Percentiles rank a stretch among this genome's conserved stretches.
These are phyloP conservation scores for Juncus inflexus DNA, from an alignment of 176 grass and related monocot genomes.

Conservation along the genomic window DNA sequence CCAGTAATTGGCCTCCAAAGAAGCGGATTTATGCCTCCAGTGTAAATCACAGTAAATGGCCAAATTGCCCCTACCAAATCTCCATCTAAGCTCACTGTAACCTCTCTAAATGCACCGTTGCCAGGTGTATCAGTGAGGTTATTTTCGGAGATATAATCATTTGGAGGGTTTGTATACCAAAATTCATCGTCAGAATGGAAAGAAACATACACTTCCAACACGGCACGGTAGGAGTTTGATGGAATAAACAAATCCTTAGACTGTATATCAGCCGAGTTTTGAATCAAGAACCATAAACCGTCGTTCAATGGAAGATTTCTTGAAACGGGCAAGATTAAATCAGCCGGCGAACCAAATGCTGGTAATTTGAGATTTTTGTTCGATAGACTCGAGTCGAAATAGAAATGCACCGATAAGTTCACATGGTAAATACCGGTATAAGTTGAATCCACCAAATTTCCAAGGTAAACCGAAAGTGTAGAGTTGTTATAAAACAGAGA, in stretches of 20 bases:
- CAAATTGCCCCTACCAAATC: constrained; percentile 45
- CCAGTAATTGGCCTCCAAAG: constrained; percentile 50
- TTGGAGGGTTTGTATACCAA: constrained; percentile 55
- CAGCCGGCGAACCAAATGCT: constrained; percentile 18
- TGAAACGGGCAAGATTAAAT: constrained; percentile 56
- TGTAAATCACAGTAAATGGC: constrained; percentile 62
- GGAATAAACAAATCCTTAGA: constrained; percentile 42
- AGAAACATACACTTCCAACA: constrained; percentile 64
- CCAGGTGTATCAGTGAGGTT: constrained; percentile 20
- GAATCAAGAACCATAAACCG: constrained; percentile 55
- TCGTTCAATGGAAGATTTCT: constrained; percentile 37
- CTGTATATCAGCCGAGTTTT: constrained; percentile 33
- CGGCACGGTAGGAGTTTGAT: constrained; percentile 51
- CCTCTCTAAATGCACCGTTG: constrained; percentile 55
- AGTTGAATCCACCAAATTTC: constrained; percentile 60
- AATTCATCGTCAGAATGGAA: constrained; percentile 49
- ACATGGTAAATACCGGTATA: constrained; percentile 62
- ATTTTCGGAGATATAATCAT: constrained; percentile 39
- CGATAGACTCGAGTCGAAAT: constrained; percentile 17
- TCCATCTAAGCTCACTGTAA: constrained; percentile 35
- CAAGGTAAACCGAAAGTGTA: constrained; percentile 57
- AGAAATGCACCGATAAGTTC: constrained; percentile 65
- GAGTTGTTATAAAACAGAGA: constrained; percentile 43
- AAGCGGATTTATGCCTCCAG: constrained; percentile 49
- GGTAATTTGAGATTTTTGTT: neutral